Base-by-base conservation (phyloP, 163 green algal genomes). In the Prototheca stagnorum region DNA sequence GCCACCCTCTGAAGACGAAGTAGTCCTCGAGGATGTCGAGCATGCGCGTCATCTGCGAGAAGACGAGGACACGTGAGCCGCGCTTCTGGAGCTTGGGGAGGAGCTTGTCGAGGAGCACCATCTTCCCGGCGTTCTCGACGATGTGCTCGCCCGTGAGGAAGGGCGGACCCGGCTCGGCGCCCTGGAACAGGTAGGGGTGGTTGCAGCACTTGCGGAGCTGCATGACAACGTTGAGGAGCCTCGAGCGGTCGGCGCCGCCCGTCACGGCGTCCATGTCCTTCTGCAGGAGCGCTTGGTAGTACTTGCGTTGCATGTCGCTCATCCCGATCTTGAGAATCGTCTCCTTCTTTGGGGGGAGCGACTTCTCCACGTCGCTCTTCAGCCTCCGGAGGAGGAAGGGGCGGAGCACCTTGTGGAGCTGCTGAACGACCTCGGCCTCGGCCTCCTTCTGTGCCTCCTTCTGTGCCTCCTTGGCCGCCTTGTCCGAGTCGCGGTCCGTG, bases 21-120 rank as follows among this genome's bases (percentile, higher is more conserved):
- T 99, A 99, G 70, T 99, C 90, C 72, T 99, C 90, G 65, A 99
- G 70, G 47, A 99, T 95, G 76, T 99, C 90, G 52, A 99, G 79
- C 76, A 97, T 79, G 23, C 90, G 83, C 12, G 90, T 99, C 90
- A 99, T 99, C 74, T 95, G 77, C 19, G 57, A 76, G 66, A 92
- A 92, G 54, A 92, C 84, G 36, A 92, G 70, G 27, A 91, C 70
- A 11, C 89, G 70, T 14, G 69, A 89, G 40, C 78, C 79, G 33
- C 81, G 75, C 35, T 65, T 44, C 65, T 93, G 77, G 51, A 98
- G 73, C 61, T 86, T 85, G 23, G 74, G 68, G 54, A 98, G 78
- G 61, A 98, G 76, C 72, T 89, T 93, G 74, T 98, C 89, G 49
- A 98, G 75, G 59, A 98, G 68, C 53, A 96, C 84, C 84, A 98